Evolutionary conservation across 2,329 filamentous ascomycete species (phyloP).

Genomic region (Pyrenochaeta sp.): DNA sequence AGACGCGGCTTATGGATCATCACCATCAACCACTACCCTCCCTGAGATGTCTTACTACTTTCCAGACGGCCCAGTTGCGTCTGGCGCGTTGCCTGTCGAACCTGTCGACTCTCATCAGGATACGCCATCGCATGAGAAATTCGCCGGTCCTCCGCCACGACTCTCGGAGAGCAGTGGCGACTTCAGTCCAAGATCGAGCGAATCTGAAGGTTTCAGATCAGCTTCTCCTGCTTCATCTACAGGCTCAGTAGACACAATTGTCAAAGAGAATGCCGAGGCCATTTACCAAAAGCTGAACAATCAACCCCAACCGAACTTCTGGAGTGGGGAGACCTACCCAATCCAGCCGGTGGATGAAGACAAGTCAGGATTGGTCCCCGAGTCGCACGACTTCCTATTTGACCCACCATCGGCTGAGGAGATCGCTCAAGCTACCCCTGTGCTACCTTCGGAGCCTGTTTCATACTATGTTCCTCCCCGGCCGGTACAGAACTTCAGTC

Average conservation of each 20-base stretch:
- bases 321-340: constrained; percentile 19
- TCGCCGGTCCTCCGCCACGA: constrained; percentile 9
- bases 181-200: constrained; percentile 13
- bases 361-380: constrained; percentile 23
- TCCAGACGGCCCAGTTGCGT: constrained; percentile 27
- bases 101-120: neutral
- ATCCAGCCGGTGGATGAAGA: constrained; percentile 17
- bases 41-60: constrained; percentile 39
- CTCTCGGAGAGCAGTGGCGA: constrained; percentile 10
- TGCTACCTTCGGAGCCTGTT: constrained; percentile 12
- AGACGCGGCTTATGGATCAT: constrained; percentile 11
- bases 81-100: constrained; percentile 20
- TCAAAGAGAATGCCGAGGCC: constrained; percentile 35
- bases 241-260: constrained; percentile 26
- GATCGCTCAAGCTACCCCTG: constrained; percentile 14
- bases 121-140: constrained; percentile 3
- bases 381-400: constrained; percentile 40
- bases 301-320: constrained; percentile 21
- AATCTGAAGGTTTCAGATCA: constrained; percentile 13
- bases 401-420: constrained; percentile 12
- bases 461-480: constrained; percentile 23
- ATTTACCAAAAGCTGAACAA: constrained; percentile 38
- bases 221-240: constrained; percentile 32
- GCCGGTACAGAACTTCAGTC: constrained; percentile 34
- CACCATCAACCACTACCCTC: constrained; percentile 30